These are phyloP conservation scores for Ceratobasidium sp. DNA, from an alignment of 1,284 basidiomycete genomes.

Conservation along the genomic window DNA sequence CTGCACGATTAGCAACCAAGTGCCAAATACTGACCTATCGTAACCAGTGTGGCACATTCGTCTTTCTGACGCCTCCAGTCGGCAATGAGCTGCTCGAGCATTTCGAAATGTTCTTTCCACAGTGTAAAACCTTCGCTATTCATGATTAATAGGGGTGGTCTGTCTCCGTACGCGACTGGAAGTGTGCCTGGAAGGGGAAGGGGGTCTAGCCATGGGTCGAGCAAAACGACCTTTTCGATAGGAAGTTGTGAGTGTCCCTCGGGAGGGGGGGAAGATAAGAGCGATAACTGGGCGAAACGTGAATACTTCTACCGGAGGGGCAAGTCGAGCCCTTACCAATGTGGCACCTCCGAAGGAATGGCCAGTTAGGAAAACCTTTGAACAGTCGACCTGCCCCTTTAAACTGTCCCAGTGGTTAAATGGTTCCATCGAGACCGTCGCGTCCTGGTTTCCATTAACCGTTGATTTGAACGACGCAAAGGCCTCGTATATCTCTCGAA, in stretches of 20 bases:
- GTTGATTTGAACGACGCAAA: constrained; percentile 55
- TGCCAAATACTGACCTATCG: constrained; percentile 43
- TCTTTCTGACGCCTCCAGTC: constrained; percentile 58
- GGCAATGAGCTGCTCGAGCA: constrained; percentile 63
- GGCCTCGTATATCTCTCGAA: constrained; percentile 71
- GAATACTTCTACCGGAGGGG: constrained; percentile 38
- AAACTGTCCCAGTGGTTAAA: constrained; percentile 61
- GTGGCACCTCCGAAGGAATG: constrained; percentile 85
- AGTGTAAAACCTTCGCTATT: constrained; percentile 79
- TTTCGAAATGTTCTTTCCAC: constrained; percentile 75
- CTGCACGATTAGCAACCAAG: neutral
- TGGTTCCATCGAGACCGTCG: constrained; percentile 47
- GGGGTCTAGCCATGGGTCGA: constrained; percentile 85
- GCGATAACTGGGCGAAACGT: constrained; percentile 43
- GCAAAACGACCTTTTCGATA: constrained; percentile 64
- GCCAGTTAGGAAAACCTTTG: constrained; percentile 66
- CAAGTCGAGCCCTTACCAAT: constrained; percentile 60
- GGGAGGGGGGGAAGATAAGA: constrained; percentile 57
- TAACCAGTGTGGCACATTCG: constrained; percentile 44
- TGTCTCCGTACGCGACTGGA: constrained; percentile 51
- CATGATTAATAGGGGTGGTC: constrained; percentile 65
- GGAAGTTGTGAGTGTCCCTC: constrained; percentile 61
- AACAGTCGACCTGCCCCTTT: constrained; percentile 57
- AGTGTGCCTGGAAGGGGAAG: constrained; percentile 66
- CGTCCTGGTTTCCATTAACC: constrained; percentile 43